phyloP scores from a whole-genome alignment of 805 yeast genomes.

The Kazachstania africana region DNA sequence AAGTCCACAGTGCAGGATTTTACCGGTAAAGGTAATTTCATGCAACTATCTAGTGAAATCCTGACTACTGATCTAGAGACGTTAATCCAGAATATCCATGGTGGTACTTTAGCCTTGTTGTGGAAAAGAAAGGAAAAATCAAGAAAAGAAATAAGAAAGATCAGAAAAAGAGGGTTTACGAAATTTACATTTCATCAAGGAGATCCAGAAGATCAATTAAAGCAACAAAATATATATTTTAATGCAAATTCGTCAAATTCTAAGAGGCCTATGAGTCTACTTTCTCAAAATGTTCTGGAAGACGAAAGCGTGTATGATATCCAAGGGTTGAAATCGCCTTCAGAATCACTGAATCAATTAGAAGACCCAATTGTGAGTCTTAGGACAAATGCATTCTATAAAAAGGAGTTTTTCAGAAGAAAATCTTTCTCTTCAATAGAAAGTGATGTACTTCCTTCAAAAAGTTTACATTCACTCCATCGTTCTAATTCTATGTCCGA shows the following conservation, averaged over 20 bases:
- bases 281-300: not conserved
- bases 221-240: slow-evolving; percentile 1
- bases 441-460: slow-evolving; percentile 3
- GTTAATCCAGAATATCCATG: slow-evolving; percentile 20
- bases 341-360: not conserved
- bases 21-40: slow-evolving; percentile 29
- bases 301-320: too few species aligned
- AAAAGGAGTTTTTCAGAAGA: slow-evolving; percentile 7
- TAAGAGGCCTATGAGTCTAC: not conserved
- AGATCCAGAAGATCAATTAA: slow-evolving; percentile 11
- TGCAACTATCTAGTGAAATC: slow-evolving; percentile 27
- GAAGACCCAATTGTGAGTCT: not conserved
- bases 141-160: slow-evolving; percentile 14
- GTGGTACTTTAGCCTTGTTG: slow-evolving; percentile 29
- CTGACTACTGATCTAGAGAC: slow-evolving; percentile 30
- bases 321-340: too few species aligned
- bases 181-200: slow-evolving; percentile 13
- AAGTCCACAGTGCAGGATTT: slow-evolving; percentile 65
- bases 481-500: slow-evolving; percentile 19
- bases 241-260: not conserved
- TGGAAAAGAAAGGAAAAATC: slow-evolving; percentile 43
- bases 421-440: slow-evolving; percentile 14
- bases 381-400: not conserved
- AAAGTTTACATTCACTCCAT: slow-evolving; percentile 1
- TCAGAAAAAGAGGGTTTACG: slow-evolving; percentile 9